Base-by-base conservation (phyloP, 169 alveolate species). In the Eimeria acervulina region DNA sequence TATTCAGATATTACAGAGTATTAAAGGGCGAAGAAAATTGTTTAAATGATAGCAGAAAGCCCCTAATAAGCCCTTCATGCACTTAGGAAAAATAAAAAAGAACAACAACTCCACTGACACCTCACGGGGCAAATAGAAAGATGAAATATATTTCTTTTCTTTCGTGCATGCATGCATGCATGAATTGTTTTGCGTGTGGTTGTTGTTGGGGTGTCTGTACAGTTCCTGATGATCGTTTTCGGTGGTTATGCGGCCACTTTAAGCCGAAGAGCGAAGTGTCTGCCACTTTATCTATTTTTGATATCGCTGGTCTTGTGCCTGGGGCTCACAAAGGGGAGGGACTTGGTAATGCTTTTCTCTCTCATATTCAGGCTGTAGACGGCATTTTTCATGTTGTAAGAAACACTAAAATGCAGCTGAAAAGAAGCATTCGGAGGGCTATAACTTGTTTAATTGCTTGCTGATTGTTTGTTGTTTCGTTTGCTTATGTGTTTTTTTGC, bases 301-400 rank as follows among this genome's bases (percentile, higher is more conserved):
- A 99, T 96, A 99, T 99, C 87, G 99, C 99, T 12, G 99, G 99
- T 15, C 98, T 99, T 26, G 99, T 99, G 26, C 99, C 99, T 51
- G 99, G 99, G 61, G 99, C 99, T 23, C 99, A 98, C 92, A 98
- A 98, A 84, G 99, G 99, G 26, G 99, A 99, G 97, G 99, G 99
- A 6, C 99, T 99, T 70, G 99, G 99, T 72, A 99, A 99, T 96
- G 99, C 99, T 70, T 99, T 99, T 97, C 97, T 99, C 80, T 98
- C 99, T 19, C 99, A 99, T 96, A 99, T 99, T 70, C 97, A 96
- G 76, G 99, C 99, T 47, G 99, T 98, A 17, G 99, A 99, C 97
- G 99, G 99, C 85, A 99, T 99, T 81, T 99, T 96, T 96, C 99
- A 99, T 93, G 99, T 99, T 66, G 99, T 99, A 23, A 95, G 99